A percentile compares a stretch with the other conserved stretches of the same genome.
Conservation (phyloP, 2,329 filamentous ascomycete genomes). For the Diaporthe ampelina region DNA sequence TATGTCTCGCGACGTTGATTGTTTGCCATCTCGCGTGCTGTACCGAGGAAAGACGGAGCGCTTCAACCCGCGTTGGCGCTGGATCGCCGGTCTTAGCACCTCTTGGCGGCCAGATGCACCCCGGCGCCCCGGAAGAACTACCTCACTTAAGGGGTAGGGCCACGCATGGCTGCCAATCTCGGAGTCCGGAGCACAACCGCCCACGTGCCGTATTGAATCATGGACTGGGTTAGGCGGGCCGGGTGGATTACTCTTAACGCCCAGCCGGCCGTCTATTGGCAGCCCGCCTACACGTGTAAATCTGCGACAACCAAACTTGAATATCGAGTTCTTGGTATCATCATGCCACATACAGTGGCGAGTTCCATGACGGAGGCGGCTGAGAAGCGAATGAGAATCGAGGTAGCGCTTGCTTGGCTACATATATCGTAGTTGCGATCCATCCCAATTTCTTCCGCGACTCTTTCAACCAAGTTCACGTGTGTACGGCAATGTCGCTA, state of each 20-base stretch:
- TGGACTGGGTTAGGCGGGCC: background rate
- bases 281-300: background rate
- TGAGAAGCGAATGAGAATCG: background rate
- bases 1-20: background rate
- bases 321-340: background rate
- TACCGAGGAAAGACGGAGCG: conserved; percentile 29
- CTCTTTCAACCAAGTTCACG: too few relatives aligned
- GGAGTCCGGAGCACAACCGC: background rate
- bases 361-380: background rate
- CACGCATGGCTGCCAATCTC: conserved; percentile 12
- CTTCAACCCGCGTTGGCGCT: conserved; percentile 28
- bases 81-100: conserved; percentile 19
- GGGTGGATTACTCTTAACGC: background rate
- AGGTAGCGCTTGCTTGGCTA: background rate
- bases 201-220: conserved; percentile 16
- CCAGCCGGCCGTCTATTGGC: background rate
- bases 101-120: conserved; percentile 15
- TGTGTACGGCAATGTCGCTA: too few relatives aligned
- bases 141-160: background rate
- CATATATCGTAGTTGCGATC: background rate
- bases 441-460: background rate
- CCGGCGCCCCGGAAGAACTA: conserved; percentile 12
- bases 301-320: conserved; percentile 9
- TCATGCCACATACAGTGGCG: background rate
- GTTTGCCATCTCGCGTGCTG: conserved; percentile 23